Evolutionary conservation across 2,329 filamentous ascomycete genomes (phyloP).

Genomic region (Aureobasidium musti): DNA sequence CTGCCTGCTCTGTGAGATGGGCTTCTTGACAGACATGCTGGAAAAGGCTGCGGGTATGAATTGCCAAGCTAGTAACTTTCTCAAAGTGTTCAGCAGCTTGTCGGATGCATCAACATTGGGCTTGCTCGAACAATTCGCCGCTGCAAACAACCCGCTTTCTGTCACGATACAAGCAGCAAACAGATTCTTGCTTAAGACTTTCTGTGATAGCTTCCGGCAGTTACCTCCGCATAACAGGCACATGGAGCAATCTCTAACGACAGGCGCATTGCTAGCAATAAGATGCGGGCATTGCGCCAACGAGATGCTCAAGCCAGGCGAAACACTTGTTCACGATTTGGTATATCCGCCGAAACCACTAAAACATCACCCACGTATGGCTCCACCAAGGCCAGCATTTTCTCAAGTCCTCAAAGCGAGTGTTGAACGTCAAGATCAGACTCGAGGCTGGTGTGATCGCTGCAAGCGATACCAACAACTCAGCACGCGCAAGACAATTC

Average conservation of each 20-base stretch:
- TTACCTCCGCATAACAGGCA: constrained; percentile 63
- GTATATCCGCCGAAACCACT: constrained; percentile 66
- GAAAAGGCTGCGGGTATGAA: constrained; percentile 93
- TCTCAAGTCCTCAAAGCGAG: constrained; percentile 91
- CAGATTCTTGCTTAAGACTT: constrained; percentile 77
- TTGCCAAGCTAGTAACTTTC: constrained; percentile 92
- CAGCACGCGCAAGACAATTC: constrained; percentile 79
- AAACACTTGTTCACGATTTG: constrained; percentile 81
- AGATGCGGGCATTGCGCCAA: constrained; percentile 84
- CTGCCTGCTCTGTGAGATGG: constrained; percentile 90
- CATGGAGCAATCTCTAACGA: constrained; percentile 73
- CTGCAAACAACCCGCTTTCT: constrained; percentile 69
- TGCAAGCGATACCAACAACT: constrained; percentile 91
- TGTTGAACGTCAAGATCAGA: constrained; percentile 84
- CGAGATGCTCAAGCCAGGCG: constrained; percentile 77
- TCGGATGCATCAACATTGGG: constrained; percentile 75
- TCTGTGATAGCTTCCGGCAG: constrained; percentile 69
- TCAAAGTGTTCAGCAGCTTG: constrained; percentile 84
- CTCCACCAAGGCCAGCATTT: constrained; percentile 60
- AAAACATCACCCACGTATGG: constrained; percentile 51
- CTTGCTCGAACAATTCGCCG: constrained; percentile 77
- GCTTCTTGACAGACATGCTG: constrained; percentile 96
- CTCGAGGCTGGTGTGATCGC: constrained; percentile 87
- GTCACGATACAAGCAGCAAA: constrained; percentile 84
- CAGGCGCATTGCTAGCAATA: constrained; percentile 71